Evolutionary conservation across 2,329 filamentous ascomycete species (phyloP).

Genomic region (Fusarium domesticum): DNA sequence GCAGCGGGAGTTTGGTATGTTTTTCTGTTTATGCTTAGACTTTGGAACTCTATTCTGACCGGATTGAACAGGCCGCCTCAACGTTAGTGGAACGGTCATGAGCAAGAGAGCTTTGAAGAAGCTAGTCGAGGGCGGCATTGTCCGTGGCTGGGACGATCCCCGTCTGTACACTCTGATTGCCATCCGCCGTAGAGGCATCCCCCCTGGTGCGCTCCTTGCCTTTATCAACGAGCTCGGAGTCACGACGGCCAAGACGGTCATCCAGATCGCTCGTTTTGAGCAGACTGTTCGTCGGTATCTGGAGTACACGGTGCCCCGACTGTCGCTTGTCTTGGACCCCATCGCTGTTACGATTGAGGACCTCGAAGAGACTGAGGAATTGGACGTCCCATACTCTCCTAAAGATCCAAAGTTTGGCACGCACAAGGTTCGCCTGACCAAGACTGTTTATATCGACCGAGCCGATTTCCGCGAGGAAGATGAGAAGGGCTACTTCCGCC

Average conservation of each 20-base stretch:
- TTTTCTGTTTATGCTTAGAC: too few species aligned
- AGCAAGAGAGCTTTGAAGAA: slow-evolving; percentile 82
- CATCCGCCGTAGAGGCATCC: slow-evolving; percentile 78
- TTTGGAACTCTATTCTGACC: not conserved
- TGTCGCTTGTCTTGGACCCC: slow-evolving; percentile 88
- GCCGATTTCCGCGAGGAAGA: slow-evolving; percentile 75
- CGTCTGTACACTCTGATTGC: slow-evolving; percentile 84
- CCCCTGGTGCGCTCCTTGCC: slow-evolving; percentile 81
- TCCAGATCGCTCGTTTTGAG: slow-evolving; percentile 80
- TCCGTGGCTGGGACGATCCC: slow-evolving; percentile 88
- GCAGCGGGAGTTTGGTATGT: slow-evolving; percentile 74
- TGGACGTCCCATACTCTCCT: slow-evolving; percentile 76
- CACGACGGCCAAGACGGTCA: slow-evolving; percentile 75
- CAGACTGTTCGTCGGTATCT: slow-evolving; percentile 81
- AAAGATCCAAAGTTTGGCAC: slow-evolving; percentile 70
- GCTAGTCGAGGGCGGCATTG: slow-evolving; percentile 72
- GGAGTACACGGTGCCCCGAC: slow-evolving; percentile 79
- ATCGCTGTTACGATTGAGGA: slow-evolving; percentile 80
- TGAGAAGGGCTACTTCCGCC: slow-evolving; percentile 73
- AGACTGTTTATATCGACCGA: slow-evolving; percentile 81
- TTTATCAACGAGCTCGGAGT: slow-evolving; percentile 92
- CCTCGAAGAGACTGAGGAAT: slow-evolving; percentile 52
- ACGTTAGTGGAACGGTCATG: slow-evolving; percentile 78
- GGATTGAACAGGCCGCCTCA: slow-evolving; percentile 41
- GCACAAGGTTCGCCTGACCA: slow-evolving; percentile 63